Percentiles rank a stretch among this genome's conserved stretches.
Conservation (phyloP, 2,329 filamentous ascomycete genomes). For the Raffaelea ambrosiae region DNA sequence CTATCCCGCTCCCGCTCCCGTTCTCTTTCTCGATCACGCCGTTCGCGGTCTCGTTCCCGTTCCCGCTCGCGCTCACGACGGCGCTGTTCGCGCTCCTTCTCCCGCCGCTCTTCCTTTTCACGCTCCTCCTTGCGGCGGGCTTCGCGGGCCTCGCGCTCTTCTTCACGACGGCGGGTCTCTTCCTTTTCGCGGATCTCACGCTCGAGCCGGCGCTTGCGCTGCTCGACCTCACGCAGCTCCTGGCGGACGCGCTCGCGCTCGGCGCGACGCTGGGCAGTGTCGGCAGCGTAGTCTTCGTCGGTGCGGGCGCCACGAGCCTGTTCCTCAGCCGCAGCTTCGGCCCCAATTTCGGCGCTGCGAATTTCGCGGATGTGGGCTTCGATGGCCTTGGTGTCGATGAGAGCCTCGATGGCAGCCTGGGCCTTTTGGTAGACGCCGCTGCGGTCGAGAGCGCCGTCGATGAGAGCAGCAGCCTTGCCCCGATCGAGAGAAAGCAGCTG, state of each 20-base stretch:
- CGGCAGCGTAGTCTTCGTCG: constrained; percentile 63
- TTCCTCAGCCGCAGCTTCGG: constrained; percentile 59
- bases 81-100: constrained; percentile 32
- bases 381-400: constrained; percentile 61
- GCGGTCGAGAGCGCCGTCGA: constrained; percentile 70
- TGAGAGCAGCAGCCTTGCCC: constrained; percentile 63
- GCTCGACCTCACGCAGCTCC: constrained; percentile 50
- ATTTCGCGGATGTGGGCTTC: constrained; percentile 62
- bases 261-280: constrained; percentile 51
- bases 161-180: constrained; percentile 23
- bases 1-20: constrained; percentile 29
- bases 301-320: constrained; percentile 58
- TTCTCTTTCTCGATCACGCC: constrained; percentile 35
- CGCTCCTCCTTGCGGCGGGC: constrained; percentile 24
- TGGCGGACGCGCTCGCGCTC: constrained; percentile 55
- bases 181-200: constrained; percentile 45
- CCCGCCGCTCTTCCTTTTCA: constrained; percentile 26
- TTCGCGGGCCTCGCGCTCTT: constrained; percentile 23
- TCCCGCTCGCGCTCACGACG: constrained; percentile 25
- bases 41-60: constrained; percentile 41
- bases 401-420: constrained; percentile 55
- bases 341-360: constrained; percentile 58
- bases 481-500: constrained; percentile 66
- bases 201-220: constrained; percentile 51
- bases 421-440: constrained; percentile 67